phyloP scores from a whole-genome alignment of 352 stramenopile species.

The Phytophthora tentaculata region DNA sequence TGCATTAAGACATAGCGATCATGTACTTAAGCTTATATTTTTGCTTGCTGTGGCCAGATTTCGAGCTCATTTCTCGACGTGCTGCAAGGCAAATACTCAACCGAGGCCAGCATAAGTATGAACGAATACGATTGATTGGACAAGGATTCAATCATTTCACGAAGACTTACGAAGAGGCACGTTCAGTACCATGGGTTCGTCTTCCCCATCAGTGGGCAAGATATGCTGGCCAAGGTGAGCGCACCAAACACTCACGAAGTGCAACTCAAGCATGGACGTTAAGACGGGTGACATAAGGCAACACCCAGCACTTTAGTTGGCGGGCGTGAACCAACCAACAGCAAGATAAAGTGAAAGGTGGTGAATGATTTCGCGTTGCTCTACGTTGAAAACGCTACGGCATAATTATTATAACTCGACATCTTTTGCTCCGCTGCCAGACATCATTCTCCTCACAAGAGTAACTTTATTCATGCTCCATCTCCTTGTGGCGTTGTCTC shows the following conservation, averaged over 20 bases:
- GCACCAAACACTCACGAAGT: not conserved
- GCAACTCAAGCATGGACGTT: not conserved
- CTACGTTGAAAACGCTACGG: slow-evolving; percentile 20
- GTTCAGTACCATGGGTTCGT: too few relatives aligned
- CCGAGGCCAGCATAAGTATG: slow-evolving; percentile 53
- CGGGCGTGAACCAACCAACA: too few relatives aligned
- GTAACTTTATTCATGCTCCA: slow-evolving; percentile 16
- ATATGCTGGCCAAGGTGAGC: too few relatives aligned
- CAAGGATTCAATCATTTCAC: slow-evolving; percentile 3
- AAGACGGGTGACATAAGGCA: not conserved
- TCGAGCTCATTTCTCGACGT: slow-evolving; percentile 49
- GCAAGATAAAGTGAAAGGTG: not conserved
- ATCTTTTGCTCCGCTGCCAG: slow-evolving; percentile 21
- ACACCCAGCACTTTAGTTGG: not conserved
- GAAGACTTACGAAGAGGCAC: not conserved
- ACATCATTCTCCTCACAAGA: slow-evolving; percentile 3
- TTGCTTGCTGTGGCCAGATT: slow-evolving; percentile 27
- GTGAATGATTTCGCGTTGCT: slow-evolving; percentile 18
- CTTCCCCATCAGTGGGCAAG: too few relatives aligned
- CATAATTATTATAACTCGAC: slow-evolving; percentile 33
- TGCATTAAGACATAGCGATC: not conserved
- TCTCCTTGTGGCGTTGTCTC: slow-evolving; percentile 40
- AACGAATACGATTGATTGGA: slow-evolving; percentile 41
- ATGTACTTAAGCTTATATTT: not conserved
- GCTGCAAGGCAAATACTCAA: slow-evolving; percentile 52